phyloP scores from a whole-genome alignment of 75 land plant genomes.

The Picea glauca region DNA sequence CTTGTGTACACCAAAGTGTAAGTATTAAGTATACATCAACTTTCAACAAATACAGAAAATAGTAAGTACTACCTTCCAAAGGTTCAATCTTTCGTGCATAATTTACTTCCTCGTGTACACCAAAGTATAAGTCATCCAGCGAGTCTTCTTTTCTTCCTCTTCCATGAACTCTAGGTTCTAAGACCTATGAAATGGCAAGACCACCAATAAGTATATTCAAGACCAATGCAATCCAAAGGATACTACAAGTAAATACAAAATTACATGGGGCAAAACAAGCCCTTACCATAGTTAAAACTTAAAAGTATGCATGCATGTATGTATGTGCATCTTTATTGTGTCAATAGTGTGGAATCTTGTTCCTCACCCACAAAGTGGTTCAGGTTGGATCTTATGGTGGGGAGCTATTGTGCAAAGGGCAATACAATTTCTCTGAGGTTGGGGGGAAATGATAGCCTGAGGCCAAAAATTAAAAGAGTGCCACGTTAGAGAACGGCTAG shows the following conservation, averaged over 20 bases:
- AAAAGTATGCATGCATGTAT: no score
- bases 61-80: constrained; percentile 56
- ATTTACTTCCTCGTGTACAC: constrained; percentile 79
- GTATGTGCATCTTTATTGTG: no score
- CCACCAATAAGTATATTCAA: background rate
- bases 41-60: background rate
- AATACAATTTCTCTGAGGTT: no score
- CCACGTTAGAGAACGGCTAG: no score
- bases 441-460: no score
- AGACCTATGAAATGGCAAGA: constrained; percentile 27
- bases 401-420: no score
- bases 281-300: no score
- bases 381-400: no score
- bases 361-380: no score
- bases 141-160: constrained; percentile 69
- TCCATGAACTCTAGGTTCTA: constrained; percentile 94
- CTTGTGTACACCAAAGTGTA: constrained; percentile 87
- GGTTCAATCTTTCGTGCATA: constrained; percentile 89
- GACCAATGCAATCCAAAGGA: background rate
- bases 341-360: no score
- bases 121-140: constrained; percentile 80
- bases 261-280: no score
- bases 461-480: no score
- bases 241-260: background rate
- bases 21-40: constrained; percentile 19